Conservation (phyloP, 352 stramenopile species). For the Peronospora farinosa region DNA sequence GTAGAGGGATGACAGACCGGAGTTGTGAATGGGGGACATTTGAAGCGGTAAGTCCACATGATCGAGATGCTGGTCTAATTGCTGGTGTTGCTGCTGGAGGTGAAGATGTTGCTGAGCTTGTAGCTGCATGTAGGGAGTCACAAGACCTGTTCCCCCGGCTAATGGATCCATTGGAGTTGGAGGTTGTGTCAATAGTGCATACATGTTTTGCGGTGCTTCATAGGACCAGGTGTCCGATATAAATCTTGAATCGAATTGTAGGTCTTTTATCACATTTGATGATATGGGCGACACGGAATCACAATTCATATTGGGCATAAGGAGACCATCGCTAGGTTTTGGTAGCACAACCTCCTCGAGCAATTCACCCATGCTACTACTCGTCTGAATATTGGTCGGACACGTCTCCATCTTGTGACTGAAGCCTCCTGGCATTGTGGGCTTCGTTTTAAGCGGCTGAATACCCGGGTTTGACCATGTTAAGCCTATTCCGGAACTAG, state of each 20-base stretch:
- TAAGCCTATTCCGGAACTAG: constrained; percentile 1
- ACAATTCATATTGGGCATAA: constrained; percentile 19
- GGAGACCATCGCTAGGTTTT: constrained; percentile 24
- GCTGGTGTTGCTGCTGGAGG: constrained; percentile 32
- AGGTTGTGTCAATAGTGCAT: constrained; percentile 36
- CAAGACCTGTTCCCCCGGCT: constrained; percentile 20
- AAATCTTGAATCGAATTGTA: constrained; percentile 43
- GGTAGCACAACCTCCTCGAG: constrained; percentile 15
- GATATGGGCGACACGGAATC: constrained; percentile 28
- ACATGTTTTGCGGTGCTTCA: constrained; percentile 52
- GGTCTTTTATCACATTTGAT: constrained; percentile 30
- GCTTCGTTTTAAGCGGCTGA: constrained; percentile 15
- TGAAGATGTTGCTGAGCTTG: constrained; percentile 31
- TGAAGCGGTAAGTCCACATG: constrained; percentile 9
- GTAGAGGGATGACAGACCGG: constrained; percentile 28
- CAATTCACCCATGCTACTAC: neutral
- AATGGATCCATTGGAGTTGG: constrained; percentile 26
- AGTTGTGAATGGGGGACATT: constrained; percentile 28
- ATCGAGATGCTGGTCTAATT: constrained; percentile 25
- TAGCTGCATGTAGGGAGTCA: constrained; percentile 37
- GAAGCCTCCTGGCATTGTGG: constrained; percentile 18
- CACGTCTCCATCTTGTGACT: constrained; percentile 23
- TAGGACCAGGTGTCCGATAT: constrained; percentile 40
- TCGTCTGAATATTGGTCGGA: constrained; percentile 4
- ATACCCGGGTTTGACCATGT: constrained; percentile 19